Conservation (phyloP, 495 filamentous ascomycete genomes). For the Hyaloscypha bicolor region DNA sequence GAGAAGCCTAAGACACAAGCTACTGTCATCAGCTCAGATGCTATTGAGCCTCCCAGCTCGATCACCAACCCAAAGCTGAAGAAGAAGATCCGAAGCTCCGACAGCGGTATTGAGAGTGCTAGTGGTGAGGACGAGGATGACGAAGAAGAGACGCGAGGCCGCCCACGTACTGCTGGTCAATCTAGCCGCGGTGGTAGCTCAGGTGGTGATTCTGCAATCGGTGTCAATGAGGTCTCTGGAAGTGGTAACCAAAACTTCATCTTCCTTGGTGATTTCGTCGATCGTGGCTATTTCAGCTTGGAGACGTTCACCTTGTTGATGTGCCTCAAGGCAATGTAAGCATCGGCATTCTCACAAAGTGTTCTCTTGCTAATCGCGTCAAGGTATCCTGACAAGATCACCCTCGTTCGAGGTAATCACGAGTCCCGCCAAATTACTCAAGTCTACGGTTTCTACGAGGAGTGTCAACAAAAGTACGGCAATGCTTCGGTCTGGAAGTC, state of each 20-base stretch:
- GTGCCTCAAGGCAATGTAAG: constrained; percentile 95
- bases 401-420: constrained; percentile 95
- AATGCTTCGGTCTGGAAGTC: constrained; percentile 99
- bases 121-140: constrained; percentile 53
- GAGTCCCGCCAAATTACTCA: constrained; percentile 98
- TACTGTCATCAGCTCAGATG: constrained; percentile 75
- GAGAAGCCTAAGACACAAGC: constrained; percentile 54
- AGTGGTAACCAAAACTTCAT: constrained; percentile 84
- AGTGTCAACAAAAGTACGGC: constrained; percentile 96
- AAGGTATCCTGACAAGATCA: constrained; percentile 93
- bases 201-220: constrained; percentile 43
- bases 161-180: constrained; percentile 42
- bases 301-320: constrained; percentile 95
- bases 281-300: constrained; percentile 95
- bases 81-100: constrained; percentile 70
- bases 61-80: constrained; percentile 83
- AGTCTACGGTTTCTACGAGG: constrained; percentile 98
- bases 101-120: constrained; percentile 41
- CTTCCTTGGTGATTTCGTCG: constrained; percentile 96
- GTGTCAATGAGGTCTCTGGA: constrained; percentile 48
- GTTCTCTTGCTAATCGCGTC: constrained; percentile 14
- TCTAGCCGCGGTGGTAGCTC: constrained; percentile 40
- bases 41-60: constrained; percentile 83
- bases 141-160: constrained; percentile 50
- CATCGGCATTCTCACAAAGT: constrained; percentile 14